These are phyloP conservation scores for Colletotrichum paranaense DNA, from an alignment of 2,329 filamentous ascomycete species.

Conservation along the genomic window DNA sequence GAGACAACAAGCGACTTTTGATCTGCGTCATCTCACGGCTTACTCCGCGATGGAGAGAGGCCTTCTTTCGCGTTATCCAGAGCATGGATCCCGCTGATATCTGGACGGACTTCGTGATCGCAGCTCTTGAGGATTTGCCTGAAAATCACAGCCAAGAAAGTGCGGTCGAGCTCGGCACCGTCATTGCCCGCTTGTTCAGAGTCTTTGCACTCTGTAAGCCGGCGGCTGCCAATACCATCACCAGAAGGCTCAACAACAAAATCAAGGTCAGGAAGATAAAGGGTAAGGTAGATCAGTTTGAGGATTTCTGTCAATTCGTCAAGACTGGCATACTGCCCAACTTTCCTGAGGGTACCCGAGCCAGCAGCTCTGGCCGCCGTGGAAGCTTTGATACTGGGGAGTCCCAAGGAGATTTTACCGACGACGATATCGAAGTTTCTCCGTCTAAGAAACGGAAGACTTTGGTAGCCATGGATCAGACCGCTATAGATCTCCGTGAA, in stretches of 20 bases:
- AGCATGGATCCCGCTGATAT: slow-evolving; percentile 32
- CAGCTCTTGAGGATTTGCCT: slow-evolving; percentile 27
- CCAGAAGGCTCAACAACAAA: slow-evolving; percentile 37
- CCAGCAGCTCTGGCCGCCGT: neutral
- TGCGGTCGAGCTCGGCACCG: neutral
- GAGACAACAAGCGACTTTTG: slow-evolving; percentile 42
- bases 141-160: neutral
- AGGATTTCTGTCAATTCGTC: slow-evolving; percentile 45
- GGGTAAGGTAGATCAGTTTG: slow-evolving; percentile 40
- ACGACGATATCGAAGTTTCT: slow-evolving; percentile 37
- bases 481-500: slow-evolving; percentile 65
- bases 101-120: slow-evolving; percentile 43
- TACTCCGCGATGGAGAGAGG: slow-evolving; percentile 36
- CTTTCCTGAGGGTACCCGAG: slow-evolving; percentile 8
- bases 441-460: slow-evolving; percentile 59
- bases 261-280: slow-evolving; percentile 40
- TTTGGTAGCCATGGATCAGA: slow-evolving; percentile 58
- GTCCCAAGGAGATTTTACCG: slow-evolving; percentile 11
- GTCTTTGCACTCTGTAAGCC: slow-evolving; percentile 13
- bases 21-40: slow-evolving; percentile 42
- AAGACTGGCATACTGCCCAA: slow-evolving; percentile 21
- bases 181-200: slow-evolving; percentile 30
- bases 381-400: neutral
- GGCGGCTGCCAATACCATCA: neutral
- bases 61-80: slow-evolving; percentile 41